Base-by-base conservation (phyloP, 2,329 filamentous ascomycete genomes). In the Thielaviopsis ethacetica region DNA sequence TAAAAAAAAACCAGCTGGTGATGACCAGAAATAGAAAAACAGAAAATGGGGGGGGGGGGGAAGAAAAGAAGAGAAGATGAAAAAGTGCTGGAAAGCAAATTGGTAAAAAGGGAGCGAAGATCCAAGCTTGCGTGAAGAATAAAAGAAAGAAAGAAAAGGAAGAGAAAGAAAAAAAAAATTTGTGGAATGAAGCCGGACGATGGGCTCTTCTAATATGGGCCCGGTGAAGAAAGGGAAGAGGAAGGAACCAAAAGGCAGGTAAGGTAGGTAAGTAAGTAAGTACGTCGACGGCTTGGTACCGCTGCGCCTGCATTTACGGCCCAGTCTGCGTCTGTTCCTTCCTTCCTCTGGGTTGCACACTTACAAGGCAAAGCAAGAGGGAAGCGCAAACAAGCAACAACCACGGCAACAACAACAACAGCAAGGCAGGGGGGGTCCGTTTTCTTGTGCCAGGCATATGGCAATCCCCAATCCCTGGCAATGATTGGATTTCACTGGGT, bases 121-220 rank as follows among this genome's bases (percentile, higher is more conserved):
- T 49, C 53, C 27, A 51, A 57, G 59, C 44, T 50, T 59, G 51
- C 21, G 53, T 58, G 54, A 54, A 60, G 59, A 62, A 59, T 30
- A 47, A 56, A 63, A 62, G 53, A 47, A 54, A 63, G 34, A 49
- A 53, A 57, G 47, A 30, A 57, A 22, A 38, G 6, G 49, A 53
- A 58, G 54, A 56, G 19, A 49, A 56, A 44, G 51, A 58, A 54
- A 56, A 24, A 52, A 56, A 44, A 54, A 15, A 50, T 30, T 56
- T 22, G 41, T 56, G 19, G 53, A 38, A 44, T 47, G 34, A 58
- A 55, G 56, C 21, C 19, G 59, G 56, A 47, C 51, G 44, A 58
- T 27, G 38, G 30, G 52, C 22, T 26, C 13, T 38, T 57, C 47
- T 60, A 60, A 60, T 60, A 60, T 57, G 54, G 41, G 38, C 24